Evolutionary conservation across 1,139 yeast genomes (phyloP).

Genomic region (Candida tetrigidarum): DNA sequence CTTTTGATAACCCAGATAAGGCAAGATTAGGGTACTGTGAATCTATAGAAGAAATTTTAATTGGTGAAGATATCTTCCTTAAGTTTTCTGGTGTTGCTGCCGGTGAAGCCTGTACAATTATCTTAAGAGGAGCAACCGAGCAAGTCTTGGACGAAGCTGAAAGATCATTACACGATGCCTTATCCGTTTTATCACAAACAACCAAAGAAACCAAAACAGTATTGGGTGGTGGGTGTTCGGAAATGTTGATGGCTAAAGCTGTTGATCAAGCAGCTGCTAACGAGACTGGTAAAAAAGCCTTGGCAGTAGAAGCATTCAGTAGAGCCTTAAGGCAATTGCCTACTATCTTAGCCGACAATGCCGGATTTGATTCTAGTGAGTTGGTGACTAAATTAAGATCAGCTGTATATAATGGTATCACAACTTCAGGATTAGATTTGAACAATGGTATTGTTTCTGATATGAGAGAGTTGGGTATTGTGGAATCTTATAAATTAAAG

Average conservation of each 20-base stretch:
- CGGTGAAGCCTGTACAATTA: conserved; percentile 97
- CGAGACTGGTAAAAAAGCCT: conserved; percentile 89
- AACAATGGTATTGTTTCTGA: conserved; percentile 85
- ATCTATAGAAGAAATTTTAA: conserved; percentile 83
- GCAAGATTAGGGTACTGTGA: conserved; percentile 91
- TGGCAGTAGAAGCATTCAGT: conserved; percentile 95
- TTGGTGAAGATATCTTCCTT: conserved; percentile 88
- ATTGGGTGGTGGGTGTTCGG: conserved; percentile 98
- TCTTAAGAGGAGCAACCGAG: conserved; percentile 95
- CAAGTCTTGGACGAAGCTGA: conserved; percentile 97
- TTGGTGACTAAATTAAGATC: conserved; percentile 89
- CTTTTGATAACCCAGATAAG: conserved; percentile 89
- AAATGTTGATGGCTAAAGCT: conserved; percentile 97
- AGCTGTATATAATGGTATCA: conserved; percentile 90
- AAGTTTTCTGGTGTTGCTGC: conserved; percentile 95
- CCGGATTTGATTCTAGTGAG: conserved; percentile 95
- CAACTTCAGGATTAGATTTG: conserved; percentile 89
- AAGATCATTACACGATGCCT: conserved; percentile 95
- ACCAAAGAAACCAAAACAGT: conserved; percentile 95
- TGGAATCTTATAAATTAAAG: conserved; percentile 90
- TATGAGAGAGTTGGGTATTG: conserved; percentile 92
- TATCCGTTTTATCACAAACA: conserved; percentile 94
- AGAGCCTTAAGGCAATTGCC: conserved; percentile 95
- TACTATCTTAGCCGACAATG: conserved; percentile 93
- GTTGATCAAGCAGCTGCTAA: conserved; percentile 96